Evolutionary conservation across 1,284 basidiomycete species (phyloP), one percentile per base, ranked within the genome.

Genomic region (Coriolopsis trogii): DNA sequence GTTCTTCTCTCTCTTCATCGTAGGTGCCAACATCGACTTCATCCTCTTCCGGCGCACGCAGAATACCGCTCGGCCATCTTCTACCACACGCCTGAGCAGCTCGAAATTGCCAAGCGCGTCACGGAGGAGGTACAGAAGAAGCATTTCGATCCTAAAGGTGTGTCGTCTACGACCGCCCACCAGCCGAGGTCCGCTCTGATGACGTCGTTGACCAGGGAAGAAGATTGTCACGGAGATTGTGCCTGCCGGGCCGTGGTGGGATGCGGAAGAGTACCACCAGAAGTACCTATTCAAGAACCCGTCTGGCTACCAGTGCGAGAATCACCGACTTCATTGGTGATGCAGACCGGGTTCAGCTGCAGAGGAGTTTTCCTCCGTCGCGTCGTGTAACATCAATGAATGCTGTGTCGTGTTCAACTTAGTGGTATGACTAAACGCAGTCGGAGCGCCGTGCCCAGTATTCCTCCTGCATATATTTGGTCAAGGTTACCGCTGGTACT

Each of bases 11-110:
- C n/a, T n/a, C n/a, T n/a, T n/a, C n/a, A n/a, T n/a, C 33, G 13
- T 30, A 30, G 28, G 28, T 13, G 7, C 13, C 13, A 47, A 29
- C 39, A 36, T 26, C 26, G 13, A 26, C 24, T 33, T 23, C 23
- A 30, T 44, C 38, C 10, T 53, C 18, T 12, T 34, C 15, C 20
- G 16, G 3, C 7, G 13, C 5, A 15, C 15, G 4, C 70, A 91
- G 91, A 98, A 71, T 98, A 98, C 72, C 91, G 96, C 46, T 95
- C 93, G 3, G 93, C 85, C 20, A 95, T 99, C 68, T 98, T 95
- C 73, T 89, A 84, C 34, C 77, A 91, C 64, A 81, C 84, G 2
- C 77, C 82, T 1, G 89, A 91, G 64, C 96, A 99, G 71, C 77
- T 78, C 41, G 69, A 78, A 40, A 82, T 85, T 41, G 95, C 94